Evolutionary conservation across 2,329 filamentous ascomycete species (phyloP).

Genomic region (Xylariaceae sp.): DNA sequence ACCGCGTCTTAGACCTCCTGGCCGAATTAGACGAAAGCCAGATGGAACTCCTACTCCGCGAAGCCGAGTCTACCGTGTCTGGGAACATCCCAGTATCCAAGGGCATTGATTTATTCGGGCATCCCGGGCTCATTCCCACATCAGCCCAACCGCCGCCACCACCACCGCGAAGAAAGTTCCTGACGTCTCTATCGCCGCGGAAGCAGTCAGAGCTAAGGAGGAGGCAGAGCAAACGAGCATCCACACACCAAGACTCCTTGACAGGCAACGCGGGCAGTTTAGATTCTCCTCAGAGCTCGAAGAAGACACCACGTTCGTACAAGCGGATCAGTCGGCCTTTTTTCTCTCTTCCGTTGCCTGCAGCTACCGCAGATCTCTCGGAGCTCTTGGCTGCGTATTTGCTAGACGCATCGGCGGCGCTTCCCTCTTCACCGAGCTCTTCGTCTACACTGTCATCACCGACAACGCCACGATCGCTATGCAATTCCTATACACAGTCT

Average conservation of each 20-base stretch:
- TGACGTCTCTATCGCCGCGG: conserved; percentile 35
- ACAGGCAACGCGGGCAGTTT: background rate
- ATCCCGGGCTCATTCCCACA: conserved; percentile 12
- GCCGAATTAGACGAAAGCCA: conserved; percentile 39
- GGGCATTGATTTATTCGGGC: conserved; percentile 40
- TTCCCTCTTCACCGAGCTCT: conserved; percentile 22
- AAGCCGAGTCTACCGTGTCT: conserved; percentile 37
- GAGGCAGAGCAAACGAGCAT: conserved; percentile 32
- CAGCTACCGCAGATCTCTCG: conserved; percentile 28
- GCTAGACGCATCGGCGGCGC: conserved; percentile 15
- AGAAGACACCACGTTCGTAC: conserved; percentile 35
- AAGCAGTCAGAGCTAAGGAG: conserved; percentile 34
- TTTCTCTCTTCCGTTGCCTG: conserved; percentile 27
- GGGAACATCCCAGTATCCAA: conserved; percentile 39
- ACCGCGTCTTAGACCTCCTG: conserved; percentile 41
- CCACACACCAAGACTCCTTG: conserved; percentile 24
- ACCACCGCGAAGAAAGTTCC: conserved; percentile 36
- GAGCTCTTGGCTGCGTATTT: conserved; percentile 35
- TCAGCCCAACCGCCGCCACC: conserved; percentile 3
- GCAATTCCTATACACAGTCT: conserved; percentile 11
- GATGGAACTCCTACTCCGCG: conserved; percentile 37
- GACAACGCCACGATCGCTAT: conserved; percentile 27
- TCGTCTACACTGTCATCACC: conserved; percentile 24
- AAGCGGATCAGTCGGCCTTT: conserved; percentile 37
- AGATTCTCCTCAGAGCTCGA: conserved; percentile 9